A percentile compares a stretch with the other conserved stretches of the same genome.
These are phyloP conservation scores for Austroboletus eburneus DNA, from an alignment of 768 basidiomycete genomes.

Conservation along the genomic window DNA sequence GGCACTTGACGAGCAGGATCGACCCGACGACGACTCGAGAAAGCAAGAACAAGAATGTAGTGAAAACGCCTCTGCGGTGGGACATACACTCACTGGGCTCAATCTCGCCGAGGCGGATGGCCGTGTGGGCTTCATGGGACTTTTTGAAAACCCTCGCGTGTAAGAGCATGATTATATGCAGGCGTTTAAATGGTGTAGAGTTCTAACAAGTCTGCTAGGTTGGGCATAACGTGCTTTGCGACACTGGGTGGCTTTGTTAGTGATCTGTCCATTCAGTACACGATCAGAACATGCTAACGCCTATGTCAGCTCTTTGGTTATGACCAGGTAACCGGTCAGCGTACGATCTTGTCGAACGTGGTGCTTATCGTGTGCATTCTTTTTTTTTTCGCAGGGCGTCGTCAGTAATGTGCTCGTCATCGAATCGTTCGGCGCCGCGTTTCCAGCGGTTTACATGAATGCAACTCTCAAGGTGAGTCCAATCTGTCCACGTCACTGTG, in stretches of 20 bases:
- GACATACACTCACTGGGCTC: conserved; percentile 5
- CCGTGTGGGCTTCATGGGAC: conserved; percentile 20
- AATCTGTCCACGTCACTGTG: neutral
- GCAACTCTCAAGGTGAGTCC: conserved; percentile 21
- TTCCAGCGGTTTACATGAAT: conserved; percentile 29
- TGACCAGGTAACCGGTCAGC: conserved; percentile 19
- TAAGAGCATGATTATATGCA: conserved; percentile 8
- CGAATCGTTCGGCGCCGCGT: conserved; percentile 32
- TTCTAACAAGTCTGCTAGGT: conserved; percentile 13
- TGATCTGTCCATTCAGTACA: neutral
- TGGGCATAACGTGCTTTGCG: conserved; percentile 31
- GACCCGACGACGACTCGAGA: neutral
- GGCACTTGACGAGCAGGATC: conserved; percentile 3
- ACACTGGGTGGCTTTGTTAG: conserved; percentile 31
- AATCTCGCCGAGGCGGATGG: conserved; percentile 18
- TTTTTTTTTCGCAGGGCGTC: conserved; percentile 21
- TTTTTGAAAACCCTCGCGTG: conserved; percentile 28
- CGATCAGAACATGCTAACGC: neutral
- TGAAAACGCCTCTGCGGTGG: neutral
- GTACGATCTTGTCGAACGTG: neutral
- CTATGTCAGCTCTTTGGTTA: conserved; percentile 28
- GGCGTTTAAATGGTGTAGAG: neutral
- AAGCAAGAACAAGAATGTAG: neutral
- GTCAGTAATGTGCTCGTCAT: conserved; percentile 32
- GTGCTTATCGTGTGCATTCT: neutral